These are phyloP conservation scores for Naegleria gruberi DNA, from an alignment of 208 protist genomes.

Conservation along the genomic window DNA sequence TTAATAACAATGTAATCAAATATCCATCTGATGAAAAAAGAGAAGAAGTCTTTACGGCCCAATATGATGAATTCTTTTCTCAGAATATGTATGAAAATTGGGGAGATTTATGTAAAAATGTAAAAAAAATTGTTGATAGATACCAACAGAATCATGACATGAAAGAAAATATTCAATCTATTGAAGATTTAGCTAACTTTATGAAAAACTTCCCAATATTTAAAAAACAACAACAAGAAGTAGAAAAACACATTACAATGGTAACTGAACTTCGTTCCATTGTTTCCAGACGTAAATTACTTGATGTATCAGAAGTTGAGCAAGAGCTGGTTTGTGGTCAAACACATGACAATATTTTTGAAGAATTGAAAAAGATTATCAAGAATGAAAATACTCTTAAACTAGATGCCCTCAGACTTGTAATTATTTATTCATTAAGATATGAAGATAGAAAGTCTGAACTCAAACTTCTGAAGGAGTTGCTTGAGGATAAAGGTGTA, in stretches of 20 bases:
- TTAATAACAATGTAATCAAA: constrained; percentile 78
- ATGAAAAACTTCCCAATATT: constrained; percentile 69
- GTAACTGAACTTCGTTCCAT: constrained; percentile 47
- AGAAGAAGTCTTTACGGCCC: not conserved
- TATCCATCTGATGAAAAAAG: constrained; percentile 21
- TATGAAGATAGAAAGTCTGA: constrained; percentile 37
- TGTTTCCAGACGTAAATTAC: constrained; percentile 65
- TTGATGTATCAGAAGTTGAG: constrained; percentile 85
- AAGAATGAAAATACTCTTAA: not conserved
- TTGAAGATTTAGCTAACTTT: constrained; percentile 55
- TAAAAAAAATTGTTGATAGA: constrained; percentile 83
- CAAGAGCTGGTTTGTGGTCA: constrained; percentile 77
- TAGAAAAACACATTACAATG: constrained; percentile 56
- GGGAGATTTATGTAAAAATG: constrained; percentile 88
- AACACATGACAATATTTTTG: constrained; percentile 58
- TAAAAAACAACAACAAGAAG: constrained; percentile 46
- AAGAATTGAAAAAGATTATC: constrained; percentile 38
- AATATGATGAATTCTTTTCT: constrained; percentile 87
- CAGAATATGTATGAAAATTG: constrained; percentile 90
- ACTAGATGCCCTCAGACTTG: constrained; percentile 38
- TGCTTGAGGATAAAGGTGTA: not conserved
- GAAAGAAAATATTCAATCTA: constrained; percentile 56
- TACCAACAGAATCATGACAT: constrained; percentile 69
- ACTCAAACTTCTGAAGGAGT: not conserved
- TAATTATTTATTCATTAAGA: constrained; percentile 54